A percentile compares a stretch with the other conserved stretches of the same genome.
Conservation (phyloP, 2,329 filamentous ascomycete genomes). For the Aquanectria penicillioides region DNA sequence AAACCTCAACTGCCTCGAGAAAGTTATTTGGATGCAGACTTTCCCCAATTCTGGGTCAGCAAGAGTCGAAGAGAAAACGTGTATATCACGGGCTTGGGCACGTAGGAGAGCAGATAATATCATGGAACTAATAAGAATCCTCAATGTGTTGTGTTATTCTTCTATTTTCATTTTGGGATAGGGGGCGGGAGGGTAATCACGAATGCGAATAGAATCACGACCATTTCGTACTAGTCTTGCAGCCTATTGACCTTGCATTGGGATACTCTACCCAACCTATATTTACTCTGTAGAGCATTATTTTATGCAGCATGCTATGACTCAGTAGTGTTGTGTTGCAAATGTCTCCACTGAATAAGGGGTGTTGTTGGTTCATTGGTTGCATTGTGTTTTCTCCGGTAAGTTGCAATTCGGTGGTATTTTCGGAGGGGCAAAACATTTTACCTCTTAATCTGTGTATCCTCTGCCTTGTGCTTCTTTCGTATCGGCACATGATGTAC, state of each 20-base stretch:
- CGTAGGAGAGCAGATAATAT: background rate
- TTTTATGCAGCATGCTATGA: too few relatives aligned
- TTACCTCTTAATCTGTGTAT: background rate
- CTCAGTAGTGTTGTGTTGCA: too few relatives aligned
- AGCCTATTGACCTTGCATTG: too few relatives aligned
- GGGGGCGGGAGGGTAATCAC: background rate
- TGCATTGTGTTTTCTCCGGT: slow-evolving; percentile 24
- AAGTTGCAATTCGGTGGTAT: slow-evolving; percentile 4
- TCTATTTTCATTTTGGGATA: background rate
- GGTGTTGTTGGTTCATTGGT: slow-evolving; percentile 21
- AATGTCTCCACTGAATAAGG: too few relatives aligned
- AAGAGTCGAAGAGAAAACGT: too few relatives aligned
- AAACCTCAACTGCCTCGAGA: background rate
- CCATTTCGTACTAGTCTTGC: too few relatives aligned
- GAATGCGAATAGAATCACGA: too few relatives aligned
- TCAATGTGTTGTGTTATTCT: background rate
- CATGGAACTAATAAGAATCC: background rate
- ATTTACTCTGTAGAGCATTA: too few relatives aligned
- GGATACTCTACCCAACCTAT: too few relatives aligned
- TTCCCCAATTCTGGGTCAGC: background rate
- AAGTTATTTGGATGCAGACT: background rate
- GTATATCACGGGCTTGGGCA: too few relatives aligned
- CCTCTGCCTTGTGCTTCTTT: background rate
- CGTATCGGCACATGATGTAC: background rate
- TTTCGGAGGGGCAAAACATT: background rate